Evolutionary conservation across 257 asterid genomes (phyloP).

Genomic region (Solanum paucissectum): DNA sequence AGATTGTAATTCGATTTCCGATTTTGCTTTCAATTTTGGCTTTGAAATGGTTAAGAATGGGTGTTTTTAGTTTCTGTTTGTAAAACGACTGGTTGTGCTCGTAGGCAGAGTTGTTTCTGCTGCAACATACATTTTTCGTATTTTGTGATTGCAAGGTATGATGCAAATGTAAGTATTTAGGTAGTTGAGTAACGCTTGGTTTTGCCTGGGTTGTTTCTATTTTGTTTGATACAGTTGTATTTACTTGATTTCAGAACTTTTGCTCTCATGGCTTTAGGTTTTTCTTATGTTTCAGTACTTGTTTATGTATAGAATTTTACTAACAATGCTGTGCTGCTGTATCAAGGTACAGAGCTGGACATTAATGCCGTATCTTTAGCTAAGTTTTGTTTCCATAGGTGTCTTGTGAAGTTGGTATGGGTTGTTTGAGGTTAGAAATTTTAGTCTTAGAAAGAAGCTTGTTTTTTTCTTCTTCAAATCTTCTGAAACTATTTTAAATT

Average conservation of each 20-base stretch:
- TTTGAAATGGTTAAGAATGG: background rate
- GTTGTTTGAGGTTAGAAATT: background rate
- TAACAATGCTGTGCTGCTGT: background rate
- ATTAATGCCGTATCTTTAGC: background rate
- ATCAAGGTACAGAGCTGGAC: background rate
- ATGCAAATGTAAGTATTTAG: background rate
- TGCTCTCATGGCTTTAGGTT: background rate
- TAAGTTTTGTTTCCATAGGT: background rate
- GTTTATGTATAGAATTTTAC: background rate
- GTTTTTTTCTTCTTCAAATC: background rate
- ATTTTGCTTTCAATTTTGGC: background rate
- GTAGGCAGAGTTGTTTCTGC: background rate
- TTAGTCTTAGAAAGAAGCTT: background rate
- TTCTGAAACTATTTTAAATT: background rate
- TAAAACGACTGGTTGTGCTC: background rate
- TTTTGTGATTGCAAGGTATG: background rate
- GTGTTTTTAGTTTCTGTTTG: background rate
- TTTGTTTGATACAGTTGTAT: background rate
- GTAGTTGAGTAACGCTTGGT: background rate
- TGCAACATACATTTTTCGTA: background rate
- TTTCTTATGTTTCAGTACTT: background rate
- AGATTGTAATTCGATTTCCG: background rate
- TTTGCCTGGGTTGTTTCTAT: background rate
- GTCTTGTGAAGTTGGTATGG: background rate
- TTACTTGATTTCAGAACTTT: background rate